Evolutionary conservation across 2,329 filamentous ascomycete genomes (phyloP), one percentile per base, ranked within the genome.

Genomic region (Saccharata proteae): DNA sequence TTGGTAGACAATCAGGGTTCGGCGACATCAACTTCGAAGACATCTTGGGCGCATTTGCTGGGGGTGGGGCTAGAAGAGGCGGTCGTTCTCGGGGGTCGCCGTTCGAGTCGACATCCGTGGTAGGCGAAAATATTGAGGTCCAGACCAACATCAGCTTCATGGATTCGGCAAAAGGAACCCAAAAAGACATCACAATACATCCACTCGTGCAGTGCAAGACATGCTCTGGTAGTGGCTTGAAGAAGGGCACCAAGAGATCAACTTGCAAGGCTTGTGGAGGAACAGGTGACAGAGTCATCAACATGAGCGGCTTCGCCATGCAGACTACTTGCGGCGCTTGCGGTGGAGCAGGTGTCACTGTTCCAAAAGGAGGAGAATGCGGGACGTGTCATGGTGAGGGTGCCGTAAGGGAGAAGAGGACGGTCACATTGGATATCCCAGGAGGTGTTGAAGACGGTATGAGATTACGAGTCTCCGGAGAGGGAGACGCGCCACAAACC

Each of bases 391-490:
- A 67, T 37, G 90, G 90, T 21, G 75, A 84, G 33, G 90, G 90
- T 26, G 86, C 92, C 11, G 71, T 84, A 20, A 71, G 84, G 44
- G 83, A 93, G 48, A 70, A 76, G 39, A 84, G 82, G 61, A 83
- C 80, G 0, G 76, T 98, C 29, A 80, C 72, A 16, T 71, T 98
- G 25, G 86, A 96, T 45, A 94, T 98, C 26, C 90, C 90, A 1
- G 85, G 81, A 14, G 90, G 90, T 41, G 85, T 98, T 18, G 90
- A 96, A 53, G 88, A 98, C 53, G 86, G 88, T 34, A 96, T 96
- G 88, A 74, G 84, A 35, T 62, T 98, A 46, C 72, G 83, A 31
- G 72, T 98, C 16, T 74, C 77, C 36, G 81, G 81, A 16, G 85
- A 92, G 49, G 90, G 90, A 42, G 88, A 98, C 49, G 78, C 83